Evolutionary conservation across 2,329 filamentous ascomycete species (phyloP).

Genomic region (Magnaporthiopsis incrustans): DNA sequence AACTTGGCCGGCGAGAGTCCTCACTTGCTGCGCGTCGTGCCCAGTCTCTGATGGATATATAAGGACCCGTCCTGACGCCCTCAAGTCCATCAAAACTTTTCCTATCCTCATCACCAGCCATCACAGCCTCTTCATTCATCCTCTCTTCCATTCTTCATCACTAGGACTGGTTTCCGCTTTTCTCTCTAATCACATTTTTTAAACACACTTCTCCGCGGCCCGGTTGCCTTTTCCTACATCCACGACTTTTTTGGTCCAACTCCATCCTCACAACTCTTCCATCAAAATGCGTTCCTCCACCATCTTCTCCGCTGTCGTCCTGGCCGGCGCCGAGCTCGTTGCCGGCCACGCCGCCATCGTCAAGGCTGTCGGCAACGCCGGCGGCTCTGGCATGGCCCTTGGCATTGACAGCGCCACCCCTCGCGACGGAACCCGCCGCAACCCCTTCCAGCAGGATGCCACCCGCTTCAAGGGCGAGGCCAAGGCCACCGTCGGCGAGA

Average conservation of each 20-base stretch:
- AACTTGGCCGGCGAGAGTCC: neutral
- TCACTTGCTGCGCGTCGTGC: neutral
- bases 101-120: neutral
- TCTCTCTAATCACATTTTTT: neutral
- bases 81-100: neutral
- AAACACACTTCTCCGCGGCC: neutral
- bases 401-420: constrained; percentile 47
- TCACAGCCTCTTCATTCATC: neutral
- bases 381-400: constrained; percentile 46
- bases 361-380: constrained; percentile 46
- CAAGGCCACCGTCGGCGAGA: constrained; percentile 49
- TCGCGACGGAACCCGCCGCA: constrained; percentile 50
- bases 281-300: constrained; percentile 24
- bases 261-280: neutral
- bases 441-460: constrained; percentile 56
- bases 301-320: constrained; percentile 34
- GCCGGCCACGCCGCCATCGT: constrained; percentile 55
- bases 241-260: neutral
- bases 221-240: neutral
- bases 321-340: constrained; percentile 46
- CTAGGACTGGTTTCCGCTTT: neutral
- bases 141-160: neutral
- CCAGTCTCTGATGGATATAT: neutral
- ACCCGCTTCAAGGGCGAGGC: constrained; percentile 51
- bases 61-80: neutral